Evolutionary conservation across 169 alveolate species (phyloP), one percentile per base, ranked within the genome.

Genomic region (Cryptosporidium felis): DNA sequence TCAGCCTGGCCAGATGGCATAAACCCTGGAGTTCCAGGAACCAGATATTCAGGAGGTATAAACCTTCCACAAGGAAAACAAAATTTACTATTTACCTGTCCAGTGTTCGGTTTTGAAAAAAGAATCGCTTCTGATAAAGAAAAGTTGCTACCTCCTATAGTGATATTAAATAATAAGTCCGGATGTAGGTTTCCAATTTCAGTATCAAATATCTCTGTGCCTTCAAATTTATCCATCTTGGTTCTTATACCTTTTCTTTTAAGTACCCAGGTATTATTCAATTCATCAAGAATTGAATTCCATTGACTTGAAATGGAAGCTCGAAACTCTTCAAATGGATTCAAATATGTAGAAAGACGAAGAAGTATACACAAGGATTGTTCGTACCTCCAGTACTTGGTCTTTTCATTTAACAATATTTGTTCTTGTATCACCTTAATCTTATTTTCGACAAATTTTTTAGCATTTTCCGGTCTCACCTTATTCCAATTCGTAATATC

Each of bases 21-120:
- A 47, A 30, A 46, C 18, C 65, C 82, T 21, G 82, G 65, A 5
- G 36, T 66, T 9, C 62, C 62, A 46, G 82, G 62, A n/a, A 66
- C 62, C 28, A 66, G 30, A 26, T 44, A 47, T 32, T 66, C 82
- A 32, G 82, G 82, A 30, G 46, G 49, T 16, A 66, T 66, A 30
- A 66, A 66, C 32, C 82, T 66, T 21, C 65, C 82, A 34, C 82
- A 66, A 44, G 82, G 82, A 46, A 47, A 49, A 5, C 38, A 49
- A 34, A 32, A 28, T 30, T 66, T 36, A 30, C 30, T 46, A 23
- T 66, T 49, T 34, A 38, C 80, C 23, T 16, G 1, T 16, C 21
- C 51, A n/a, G n/a, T n/a, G n/a, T 46, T 26, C 18, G 63, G 16
- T 28, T 18, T 26, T 47, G 49, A 66, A n/a, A 66, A 28, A 47